Conservation (phyloP, 2,329 filamentous ascomycete genomes). For the Xylariales sp. region DNA sequence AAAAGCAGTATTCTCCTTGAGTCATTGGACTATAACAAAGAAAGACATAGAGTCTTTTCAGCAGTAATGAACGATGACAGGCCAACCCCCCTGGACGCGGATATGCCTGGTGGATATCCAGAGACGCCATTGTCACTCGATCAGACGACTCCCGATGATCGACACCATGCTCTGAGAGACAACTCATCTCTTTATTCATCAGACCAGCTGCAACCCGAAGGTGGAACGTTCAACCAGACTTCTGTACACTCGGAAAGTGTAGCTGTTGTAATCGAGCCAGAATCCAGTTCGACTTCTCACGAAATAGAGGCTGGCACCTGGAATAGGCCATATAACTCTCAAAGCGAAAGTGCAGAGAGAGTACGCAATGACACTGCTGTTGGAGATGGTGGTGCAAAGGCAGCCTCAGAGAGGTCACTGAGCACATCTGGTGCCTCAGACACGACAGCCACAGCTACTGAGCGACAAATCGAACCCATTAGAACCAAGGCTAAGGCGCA, state of each 20-base stretch:
- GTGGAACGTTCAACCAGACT: not conserved
- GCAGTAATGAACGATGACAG: constrained; percentile 21
- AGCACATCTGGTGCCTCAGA: too few relatives aligned
- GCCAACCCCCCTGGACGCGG: constrained; percentile 23
- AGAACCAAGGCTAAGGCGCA: constrained; percentile 18
- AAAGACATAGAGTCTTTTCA: too few relatives aligned
- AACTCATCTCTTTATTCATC: constrained; percentile 1
- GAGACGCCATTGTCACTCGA: constrained; percentile 19
- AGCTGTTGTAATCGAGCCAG: not conserved
- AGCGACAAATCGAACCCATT: constrained; percentile 22
- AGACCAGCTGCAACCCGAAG: not conserved
- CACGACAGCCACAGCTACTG: too few relatives aligned
- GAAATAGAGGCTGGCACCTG: too few relatives aligned
- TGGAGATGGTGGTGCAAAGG: not conserved
- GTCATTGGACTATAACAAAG: too few relatives aligned
- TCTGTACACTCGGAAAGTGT: not conserved
- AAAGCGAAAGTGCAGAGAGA: not conserved
- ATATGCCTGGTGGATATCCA: constrained; percentile 27
- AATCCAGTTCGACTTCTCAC: too few relatives aligned
- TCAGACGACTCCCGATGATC: constrained; percentile 7
- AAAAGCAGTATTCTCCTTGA: too few relatives aligned
- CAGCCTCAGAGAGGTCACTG: constrained; percentile 13
- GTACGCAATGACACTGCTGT: not conserved
- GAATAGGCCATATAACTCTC: too few relatives aligned
- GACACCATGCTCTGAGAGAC: constrained; percentile 6